Evolutionary conservation across 495 filamentous ascomycete species (phyloP), one percentile per base, ranked within the genome.

Genomic region (Penicillium paradoxum): DNA sequence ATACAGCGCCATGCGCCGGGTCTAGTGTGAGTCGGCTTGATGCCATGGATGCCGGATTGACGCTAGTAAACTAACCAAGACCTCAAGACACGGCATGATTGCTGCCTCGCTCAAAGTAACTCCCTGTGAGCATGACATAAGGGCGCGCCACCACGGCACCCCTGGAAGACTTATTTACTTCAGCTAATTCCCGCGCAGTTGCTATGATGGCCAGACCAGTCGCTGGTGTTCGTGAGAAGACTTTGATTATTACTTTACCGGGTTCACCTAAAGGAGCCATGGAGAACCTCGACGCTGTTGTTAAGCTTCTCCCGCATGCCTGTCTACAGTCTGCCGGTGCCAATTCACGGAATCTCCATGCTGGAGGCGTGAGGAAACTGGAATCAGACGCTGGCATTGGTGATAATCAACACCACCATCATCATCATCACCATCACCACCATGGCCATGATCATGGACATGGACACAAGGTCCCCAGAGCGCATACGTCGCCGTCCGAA

Each of bases 181-280:
- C 46, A 45, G 52, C 60, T 61, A 45, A 61, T 41, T 49, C 56
- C 39, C 14, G 18, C 37, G 6, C 55, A 96, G 90, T 97, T 72
- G 95, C 92, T n/a, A 83, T 96, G 73, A 97, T 97, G 93, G 87
- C 93, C 49, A 82, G 93, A 49, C 91, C 93, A 13, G 88, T 96
- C 45, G 95, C 95, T 43, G 93, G 93, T 9, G 85, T 95, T 10
- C 79, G 93, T 27, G 83, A 91, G 55, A 84, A 84, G 55, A 84
- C 90, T 6, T 70, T 99, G 45, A 90, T 99, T 39, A 72, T 97
- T 42, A 97, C 93, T 0, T 76, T 99, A 34, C 93, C 93, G 0
- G 93, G 93, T 21, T 97, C 93, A 2, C 95, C 95, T 1, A 97
- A 96, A 74, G 93, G 91, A n/a, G 93, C 93, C 3, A 86, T 82